phyloP scores from a whole-genome alignment of 1,284 basidiomycete species.

The Spongiforma sp. region DNA sequence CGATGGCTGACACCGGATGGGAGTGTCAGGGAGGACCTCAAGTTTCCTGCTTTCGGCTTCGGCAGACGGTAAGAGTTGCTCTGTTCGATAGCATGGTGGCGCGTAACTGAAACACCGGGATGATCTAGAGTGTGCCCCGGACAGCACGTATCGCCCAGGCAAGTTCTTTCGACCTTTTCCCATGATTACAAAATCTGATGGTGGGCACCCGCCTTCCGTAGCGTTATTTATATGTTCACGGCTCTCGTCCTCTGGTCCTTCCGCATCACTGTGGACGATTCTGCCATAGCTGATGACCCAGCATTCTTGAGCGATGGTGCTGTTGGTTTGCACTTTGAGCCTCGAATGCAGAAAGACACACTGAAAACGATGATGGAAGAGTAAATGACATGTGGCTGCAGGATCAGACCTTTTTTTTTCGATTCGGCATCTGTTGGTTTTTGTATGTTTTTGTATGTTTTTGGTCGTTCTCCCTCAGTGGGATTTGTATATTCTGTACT shows the following conservation, averaged over 20 bases:
- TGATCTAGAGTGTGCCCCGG: conserved; percentile 19
- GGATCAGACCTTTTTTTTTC: too few relatives aligned
- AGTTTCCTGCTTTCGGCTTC: conserved; percentile 18
- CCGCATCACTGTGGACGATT: background rate
- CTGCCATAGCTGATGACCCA: background rate
- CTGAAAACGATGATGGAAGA: background rate
- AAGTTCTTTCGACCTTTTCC: background rate
- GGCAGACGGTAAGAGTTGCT: conserved; percentile 14
- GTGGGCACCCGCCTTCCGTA: background rate
- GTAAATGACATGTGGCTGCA: background rate
- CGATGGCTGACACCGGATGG: conserved; percentile 17
- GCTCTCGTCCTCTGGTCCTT: background rate
- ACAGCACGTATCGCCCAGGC: conserved; percentile 17
- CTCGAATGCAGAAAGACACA: background rate
- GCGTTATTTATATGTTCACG: background rate
- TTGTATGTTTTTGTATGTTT: too few relatives aligned
- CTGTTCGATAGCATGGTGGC: too few relatives aligned
- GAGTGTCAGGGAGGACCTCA: conserved; percentile 11
- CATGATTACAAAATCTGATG: background rate
- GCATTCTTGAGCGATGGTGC: background rate
- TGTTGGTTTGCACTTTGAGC: background rate
- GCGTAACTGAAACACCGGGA: background rate
- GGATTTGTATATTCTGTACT: too few relatives aligned
- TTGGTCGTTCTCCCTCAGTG: too few relatives aligned
- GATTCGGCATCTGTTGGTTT: too few relatives aligned